phyloP scores from a whole-genome alignment of 1,284 basidiomycete genomes.

The Ganoderma resinaceum region DNA sequence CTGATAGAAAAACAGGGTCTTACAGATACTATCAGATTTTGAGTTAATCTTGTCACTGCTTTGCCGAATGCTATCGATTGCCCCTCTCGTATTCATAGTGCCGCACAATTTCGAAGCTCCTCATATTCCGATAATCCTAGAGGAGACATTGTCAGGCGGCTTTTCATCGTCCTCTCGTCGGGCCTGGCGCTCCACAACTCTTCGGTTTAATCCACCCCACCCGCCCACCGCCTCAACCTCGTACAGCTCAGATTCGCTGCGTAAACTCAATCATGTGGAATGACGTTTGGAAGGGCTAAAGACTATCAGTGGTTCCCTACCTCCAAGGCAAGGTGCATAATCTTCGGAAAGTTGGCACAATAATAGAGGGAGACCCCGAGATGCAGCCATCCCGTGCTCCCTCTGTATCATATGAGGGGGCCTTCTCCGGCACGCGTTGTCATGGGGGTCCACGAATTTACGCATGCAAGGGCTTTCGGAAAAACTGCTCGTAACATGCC shows the following conservation, averaged over 20 bases:
- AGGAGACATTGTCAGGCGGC: neutral
- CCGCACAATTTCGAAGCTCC: neutral
- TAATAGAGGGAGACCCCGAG: neutral
- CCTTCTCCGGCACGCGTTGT: neutral
- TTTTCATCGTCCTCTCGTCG: slow-evolving; percentile 17
- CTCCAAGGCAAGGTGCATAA: neutral
- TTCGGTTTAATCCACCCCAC: neutral
- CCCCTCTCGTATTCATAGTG: neutral
- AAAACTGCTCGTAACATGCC: neutral
- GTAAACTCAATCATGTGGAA: neutral
- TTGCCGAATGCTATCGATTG: slow-evolving; percentile 11
- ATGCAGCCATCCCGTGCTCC: neutral
- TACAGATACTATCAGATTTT: neutral
- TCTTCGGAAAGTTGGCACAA: neutral
- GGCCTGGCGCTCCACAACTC: neutral
- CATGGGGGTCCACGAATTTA: neutral
- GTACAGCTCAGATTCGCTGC: neutral
- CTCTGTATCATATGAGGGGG: neutral
- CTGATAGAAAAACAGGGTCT: neutral
- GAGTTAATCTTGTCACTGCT: slow-evolving; percentile 1
- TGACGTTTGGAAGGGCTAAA: neutral
- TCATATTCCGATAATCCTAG: neutral
- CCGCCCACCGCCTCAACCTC: neutral
- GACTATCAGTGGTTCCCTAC: neutral
- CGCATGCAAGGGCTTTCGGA: neutral